phyloP scores from a whole-genome alignment of 2,329 filamentous ascomycete genomes.

The Penicillium frequentans region DNA sequence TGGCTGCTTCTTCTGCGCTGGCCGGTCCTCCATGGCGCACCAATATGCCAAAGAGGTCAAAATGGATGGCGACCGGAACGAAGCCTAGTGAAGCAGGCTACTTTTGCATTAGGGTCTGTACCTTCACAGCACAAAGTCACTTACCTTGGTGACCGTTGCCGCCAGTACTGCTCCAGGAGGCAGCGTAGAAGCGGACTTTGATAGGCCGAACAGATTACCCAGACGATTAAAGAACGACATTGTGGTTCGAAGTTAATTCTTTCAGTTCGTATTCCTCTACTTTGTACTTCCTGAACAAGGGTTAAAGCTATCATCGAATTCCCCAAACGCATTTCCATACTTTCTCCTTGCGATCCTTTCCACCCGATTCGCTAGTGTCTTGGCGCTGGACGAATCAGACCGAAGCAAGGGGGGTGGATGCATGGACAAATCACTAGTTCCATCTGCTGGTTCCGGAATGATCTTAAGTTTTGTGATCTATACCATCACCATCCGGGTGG shows the following conservation, averaged over 20 bases:
- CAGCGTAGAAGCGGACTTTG: conserved; percentile 4
- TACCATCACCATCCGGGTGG: not conserved
- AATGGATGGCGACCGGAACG: conserved; percentile 38
- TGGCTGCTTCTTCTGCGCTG: conserved; percentile 29
- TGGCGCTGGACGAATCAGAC: not conserved
- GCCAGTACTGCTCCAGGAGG: conserved; percentile 28
- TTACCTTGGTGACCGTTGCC: conserved; percentile 28
- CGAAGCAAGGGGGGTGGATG: not conserved
- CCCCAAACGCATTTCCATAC: not conserved
- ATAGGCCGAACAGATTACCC: conserved; percentile 12
- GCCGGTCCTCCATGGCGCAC: conserved; percentile 25
- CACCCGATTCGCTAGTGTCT: not conserved
- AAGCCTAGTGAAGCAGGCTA: conserved; percentile 39
- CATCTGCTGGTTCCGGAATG: not conserved
- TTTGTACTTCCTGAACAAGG: too few relatives aligned
- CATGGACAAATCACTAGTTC: not conserved
- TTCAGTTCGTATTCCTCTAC: too few relatives aligned
- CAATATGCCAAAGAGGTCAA: conserved; percentile 33
- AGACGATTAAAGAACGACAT: conserved; percentile 20
- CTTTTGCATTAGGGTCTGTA: not conserved
- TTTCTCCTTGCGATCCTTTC: not conserved
- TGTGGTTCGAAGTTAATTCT: not conserved
- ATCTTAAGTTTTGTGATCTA: not conserved
- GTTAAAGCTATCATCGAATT: too few relatives aligned
- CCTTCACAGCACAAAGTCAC: not conserved